A percentile compares a stretch with the other conserved stretches of the same genome.
These are phyloP conservation scores for Cronartium ribicola DNA, from an alignment of 1,284 basidiomycete species.

Conservation along the genomic window DNA sequence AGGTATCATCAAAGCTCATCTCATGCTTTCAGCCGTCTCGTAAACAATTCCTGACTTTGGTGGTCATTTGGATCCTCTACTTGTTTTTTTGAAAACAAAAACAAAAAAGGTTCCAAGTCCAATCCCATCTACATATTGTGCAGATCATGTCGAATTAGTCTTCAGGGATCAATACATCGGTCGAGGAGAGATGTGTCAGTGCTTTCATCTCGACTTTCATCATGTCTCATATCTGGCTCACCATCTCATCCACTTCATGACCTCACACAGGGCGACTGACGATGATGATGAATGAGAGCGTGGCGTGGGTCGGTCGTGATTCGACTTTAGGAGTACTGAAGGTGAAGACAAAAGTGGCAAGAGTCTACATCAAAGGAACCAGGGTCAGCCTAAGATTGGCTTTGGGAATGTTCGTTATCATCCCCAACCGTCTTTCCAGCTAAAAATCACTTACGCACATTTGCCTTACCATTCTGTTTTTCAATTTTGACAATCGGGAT, in stretches of 20 bases:
- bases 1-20: not conserved
- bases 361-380: conserved; percentile 36
- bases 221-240: conserved; percentile 59
- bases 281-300: conserved; percentile 35
- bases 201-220: conserved; percentile 66
- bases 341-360: conserved; percentile 36
- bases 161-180: conserved; percentile 90
- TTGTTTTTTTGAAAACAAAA: not conserved
- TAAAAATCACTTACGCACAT: conserved; percentile 20
- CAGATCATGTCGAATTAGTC: conserved; percentile 78
- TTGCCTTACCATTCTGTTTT: conserved; percentile 43
- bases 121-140: conserved; percentile 59
- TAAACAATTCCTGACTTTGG: not conserved
- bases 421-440: not conserved
- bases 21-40: not conserved
- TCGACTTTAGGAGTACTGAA: conserved; percentile 28
- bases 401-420: conserved; percentile 35
- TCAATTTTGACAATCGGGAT: conserved; percentile 16
- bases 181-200: conserved; percentile 81
- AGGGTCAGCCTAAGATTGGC: conserved; percentile 25
- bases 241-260: conserved; percentile 56
- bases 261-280: conserved; percentile 56
- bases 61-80: not conserved
- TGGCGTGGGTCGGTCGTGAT: conserved; percentile 40
- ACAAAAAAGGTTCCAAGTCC: conserved; percentile 12